These are phyloP conservation scores for Geotrichum restrictum DNA, from an alignment of 1,139 yeast species.

Conservation along the genomic window DNA sequence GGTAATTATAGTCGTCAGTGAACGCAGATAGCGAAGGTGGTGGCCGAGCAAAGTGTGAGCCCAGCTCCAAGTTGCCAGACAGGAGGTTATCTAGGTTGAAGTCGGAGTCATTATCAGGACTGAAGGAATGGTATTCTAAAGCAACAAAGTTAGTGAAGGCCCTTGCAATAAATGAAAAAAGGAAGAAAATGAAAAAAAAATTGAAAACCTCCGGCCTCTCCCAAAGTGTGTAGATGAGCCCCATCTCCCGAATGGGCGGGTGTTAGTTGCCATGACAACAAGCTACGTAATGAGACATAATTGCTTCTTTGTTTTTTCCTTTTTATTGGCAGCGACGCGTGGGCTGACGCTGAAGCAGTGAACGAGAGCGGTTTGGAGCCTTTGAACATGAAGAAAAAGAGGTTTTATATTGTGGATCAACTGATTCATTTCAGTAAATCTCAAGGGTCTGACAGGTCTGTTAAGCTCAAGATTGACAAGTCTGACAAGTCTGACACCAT, in stretches of 20 bases:
- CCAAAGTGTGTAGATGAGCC: constrained; percentile 10
- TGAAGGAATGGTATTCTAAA: not conserved
- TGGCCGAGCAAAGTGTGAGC: not conserved
- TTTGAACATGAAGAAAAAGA: not conserved
- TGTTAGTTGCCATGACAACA: constrained; percentile 6
- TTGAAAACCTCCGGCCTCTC: not conserved
- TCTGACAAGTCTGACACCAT: no score
- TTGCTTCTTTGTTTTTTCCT: not conserved
- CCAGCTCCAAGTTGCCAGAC: not conserved
- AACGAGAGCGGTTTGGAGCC: not conserved
- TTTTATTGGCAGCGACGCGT: not conserved
- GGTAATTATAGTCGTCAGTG: not conserved
- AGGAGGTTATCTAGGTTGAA: constrained; percentile 3
- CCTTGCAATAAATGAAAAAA: not conserved
- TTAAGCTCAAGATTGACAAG: not conserved
- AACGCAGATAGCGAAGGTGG: not conserved
- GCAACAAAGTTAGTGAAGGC: not conserved
- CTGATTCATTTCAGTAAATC: not conserved
- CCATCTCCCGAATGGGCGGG: not conserved
- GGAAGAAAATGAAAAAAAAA: not conserved
- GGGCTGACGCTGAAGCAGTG: not conserved
- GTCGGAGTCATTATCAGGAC: not conserved
- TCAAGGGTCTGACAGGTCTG: not conserved
- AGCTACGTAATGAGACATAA: not conserved
- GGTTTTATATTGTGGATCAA: not conserved